A percentile compares a stretch with the other conserved stretches of the same genome.
Evolutionary conservation across 2,329 filamentous ascomycete genomes (phyloP).

Genomic region (Ophiocordyceps unilateralis): DNA sequence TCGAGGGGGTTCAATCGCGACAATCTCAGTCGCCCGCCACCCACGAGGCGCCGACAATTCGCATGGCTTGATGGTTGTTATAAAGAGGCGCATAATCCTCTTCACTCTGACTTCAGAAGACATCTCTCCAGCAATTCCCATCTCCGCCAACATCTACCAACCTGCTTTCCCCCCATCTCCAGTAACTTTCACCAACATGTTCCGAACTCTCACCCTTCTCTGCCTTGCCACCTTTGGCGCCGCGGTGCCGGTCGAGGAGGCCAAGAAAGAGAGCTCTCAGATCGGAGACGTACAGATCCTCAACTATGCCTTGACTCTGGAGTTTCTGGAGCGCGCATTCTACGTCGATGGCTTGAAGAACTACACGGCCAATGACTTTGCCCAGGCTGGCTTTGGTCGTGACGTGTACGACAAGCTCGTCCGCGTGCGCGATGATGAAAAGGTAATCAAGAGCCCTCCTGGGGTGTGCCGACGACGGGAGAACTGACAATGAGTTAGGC

Average conservation of each 20-base stretch:
- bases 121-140: background rate
- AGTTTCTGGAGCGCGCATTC: conserved; percentile 44
- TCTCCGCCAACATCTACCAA: background rate
- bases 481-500: too few species aligned
- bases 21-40: too few species aligned
- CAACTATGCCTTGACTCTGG: conserved; percentile 31
- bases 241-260: background rate
- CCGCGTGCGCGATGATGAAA: conserved; percentile 36
- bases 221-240: conserved; percentile 1
- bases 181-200: background rate
- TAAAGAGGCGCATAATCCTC: background rate
- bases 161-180: too few species aligned
- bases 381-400: conserved; percentile 28
- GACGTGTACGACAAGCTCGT: conserved; percentile 40
- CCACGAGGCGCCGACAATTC: too few species aligned
- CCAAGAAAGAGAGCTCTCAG: background rate
- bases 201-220: conserved; percentile 2
- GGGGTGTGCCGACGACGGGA: too few species aligned
- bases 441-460: background rate
- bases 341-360: conserved; percentile 42
- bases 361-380: conserved; percentile 35
- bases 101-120: background rate
- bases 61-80: background rate
- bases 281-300: conserved; percentile 15
- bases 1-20: too few species aligned